Evolutionary conservation across 192 early-diverging fungal species (phyloP), one percentile per base, ranked within the genome.

Genomic region (Jimgerdemannia flammicorona): DNA sequence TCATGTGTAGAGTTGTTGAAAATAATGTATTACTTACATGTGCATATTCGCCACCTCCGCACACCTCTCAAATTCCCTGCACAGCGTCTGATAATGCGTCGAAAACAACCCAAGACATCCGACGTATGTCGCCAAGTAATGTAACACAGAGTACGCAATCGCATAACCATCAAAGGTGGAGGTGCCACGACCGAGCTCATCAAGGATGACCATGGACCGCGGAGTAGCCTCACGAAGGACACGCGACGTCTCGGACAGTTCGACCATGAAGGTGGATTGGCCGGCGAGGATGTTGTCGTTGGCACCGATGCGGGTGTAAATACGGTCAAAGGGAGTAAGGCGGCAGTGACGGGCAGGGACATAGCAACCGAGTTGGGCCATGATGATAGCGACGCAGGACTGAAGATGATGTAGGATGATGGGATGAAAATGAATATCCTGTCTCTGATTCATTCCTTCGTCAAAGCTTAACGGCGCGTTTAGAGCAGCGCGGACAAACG

Each of bases 131-230:
- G 93, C 89, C 29, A 99, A 81, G 40, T 93, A 87, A 72, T 97
- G 93, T 14, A 99, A 84, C 3, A 96, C 96, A 3, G 94, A 85
- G 82, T 91, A 96, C 0, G 98, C 98, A 74, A 99, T 96, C 3
- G 98, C 95, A 79, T 95, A 93, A 43, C 98, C 98, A 82, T 99
- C 97, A 84, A 94, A 95, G 0, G 98, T 99, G 75, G 90, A 93
- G 3, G 98, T 99, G 4, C 97, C 98, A 44, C 98, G 89, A 72
- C 98, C 98, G 40, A 99, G 88, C 86, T 99, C 97, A 82, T 99
- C 98, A 65, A 99, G 80, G 74, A 99, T 96, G 3, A 98, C 97
- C 73, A 99, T 88, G 7, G 95, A 97, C 1, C 87, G 85, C 3
- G 91, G 91, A 4, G 97, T 97, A 0, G 98, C 97, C 76, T 99